Base-by-base conservation (phyloP, 495 filamentous ascomycete genomes). In the Wilcoxina mikolae region DNA sequence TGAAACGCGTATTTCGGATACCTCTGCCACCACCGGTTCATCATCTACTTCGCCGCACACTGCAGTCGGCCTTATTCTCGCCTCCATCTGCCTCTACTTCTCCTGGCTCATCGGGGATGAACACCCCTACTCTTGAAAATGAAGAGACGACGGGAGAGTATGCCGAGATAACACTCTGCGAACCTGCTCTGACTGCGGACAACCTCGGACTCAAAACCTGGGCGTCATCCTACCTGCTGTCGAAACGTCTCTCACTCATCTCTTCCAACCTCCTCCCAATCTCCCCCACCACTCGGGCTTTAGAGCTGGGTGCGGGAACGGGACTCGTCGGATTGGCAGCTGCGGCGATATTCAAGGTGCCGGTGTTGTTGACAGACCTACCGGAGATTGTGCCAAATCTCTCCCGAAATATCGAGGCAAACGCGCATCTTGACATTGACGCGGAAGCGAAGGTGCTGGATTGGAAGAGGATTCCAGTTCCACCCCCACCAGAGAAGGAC, bases 191-290 rank as follows among this genome's bases (percentile, higher is more conserved):
- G 49, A 94, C 85, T 0, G 78, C 82, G 2, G 91, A 95, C 66
- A 82, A 89, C 53, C 76, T 95, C 15, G 91, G 91, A 10, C 76
- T 87, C 61, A 95, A 95, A 64, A 95, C 89, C 0, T 95, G 89
- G 89, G 79, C 84, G 0, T 86, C 86, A 0, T 87, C 87, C 0
- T 91, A 85, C 64, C 76, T 93, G 2, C 81, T 98, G 17, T 83
- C 91, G 0, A 84, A 80, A 58, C 80, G 82, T 11, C 78, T 96
- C 2, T 61, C 66, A 3, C 49, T 41, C 18, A 41, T n/a, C n/a
- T 29, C 3, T 54, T 43, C 22, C 51, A 15, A 11, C n/a, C 43
- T 26, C 18, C 60, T 20, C 46, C 7, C 17, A 18, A 53, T 46
- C 38, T 50, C 47, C 0, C 42, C 43, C 41, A 56, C 22, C 26